Evolutionary conservation across 345 rosid species (phyloP).

Genomic region (Eucalyptus pauciflora): DNA sequence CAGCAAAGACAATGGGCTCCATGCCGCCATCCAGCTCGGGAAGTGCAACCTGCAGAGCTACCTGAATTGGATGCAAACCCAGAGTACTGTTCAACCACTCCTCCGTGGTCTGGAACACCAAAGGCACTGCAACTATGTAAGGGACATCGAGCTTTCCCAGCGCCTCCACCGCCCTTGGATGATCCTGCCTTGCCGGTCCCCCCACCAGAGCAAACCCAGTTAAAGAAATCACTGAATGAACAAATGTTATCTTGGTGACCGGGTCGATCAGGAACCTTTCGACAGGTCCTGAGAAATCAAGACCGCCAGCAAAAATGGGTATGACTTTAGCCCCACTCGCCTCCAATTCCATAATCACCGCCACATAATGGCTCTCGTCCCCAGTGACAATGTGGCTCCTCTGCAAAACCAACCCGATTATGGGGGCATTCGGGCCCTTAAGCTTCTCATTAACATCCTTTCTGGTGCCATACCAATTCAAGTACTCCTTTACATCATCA

Average conservation of each 20-base stretch:
- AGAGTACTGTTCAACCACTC: conserved; percentile 95
- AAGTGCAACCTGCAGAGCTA: conserved; percentile 96
- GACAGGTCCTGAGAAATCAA: conserved; percentile 89
- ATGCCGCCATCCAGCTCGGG: conserved; percentile 98
- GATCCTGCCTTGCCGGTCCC: conserved; percentile 99
- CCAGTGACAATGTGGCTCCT: conserved; percentile 99
- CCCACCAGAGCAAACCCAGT: conserved; percentile 99
- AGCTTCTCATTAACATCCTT: conserved; percentile 71
- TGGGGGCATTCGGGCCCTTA: conserved; percentile 53
- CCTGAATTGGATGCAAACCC: conserved; percentile 97
- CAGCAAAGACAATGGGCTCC: conserved; percentile 97
- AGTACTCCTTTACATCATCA: conserved; percentile 90
- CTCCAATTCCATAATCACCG: conserved; percentile 97
- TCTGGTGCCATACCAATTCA: conserved; percentile 90
- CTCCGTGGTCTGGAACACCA: conserved; percentile 97
- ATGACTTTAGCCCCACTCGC: conserved; percentile 96
- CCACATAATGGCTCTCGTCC: conserved; percentile 92
- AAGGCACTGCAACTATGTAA: conserved; percentile 81
- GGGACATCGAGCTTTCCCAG: conserved; percentile 90
- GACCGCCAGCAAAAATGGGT: conserved; percentile 90
- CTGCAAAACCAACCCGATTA: conserved; percentile 77
- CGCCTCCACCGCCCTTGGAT: conserved; percentile 91
- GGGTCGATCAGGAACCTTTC: conserved; percentile 75
- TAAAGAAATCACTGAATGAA: conserved; percentile 68
- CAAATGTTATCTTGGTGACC: conserved; percentile 46